These are phyloP conservation scores for Kodamaea fukazawae DNA, from an alignment of 805 yeast genomes.

Conservation along the genomic window DNA sequence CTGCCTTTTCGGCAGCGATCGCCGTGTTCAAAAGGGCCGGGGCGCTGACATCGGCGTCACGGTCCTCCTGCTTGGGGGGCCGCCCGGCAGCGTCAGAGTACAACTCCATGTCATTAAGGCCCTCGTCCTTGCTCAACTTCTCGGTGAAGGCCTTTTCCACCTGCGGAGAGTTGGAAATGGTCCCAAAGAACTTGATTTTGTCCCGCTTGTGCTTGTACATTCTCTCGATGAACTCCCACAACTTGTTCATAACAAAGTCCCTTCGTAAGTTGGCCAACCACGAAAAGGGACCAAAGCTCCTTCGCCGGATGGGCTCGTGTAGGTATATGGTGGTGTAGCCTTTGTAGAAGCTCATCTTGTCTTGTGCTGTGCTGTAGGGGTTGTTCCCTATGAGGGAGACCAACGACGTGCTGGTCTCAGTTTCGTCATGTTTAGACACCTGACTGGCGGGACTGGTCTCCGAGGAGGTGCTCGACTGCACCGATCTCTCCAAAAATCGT, in stretches of 20 bases:
- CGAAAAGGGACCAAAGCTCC: conserved; percentile 52
- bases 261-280: conserved; percentile 44
- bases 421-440: too few species aligned
- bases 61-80: too few species aligned
- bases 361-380: conserved; percentile 20
- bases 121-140: conserved; percentile 11
- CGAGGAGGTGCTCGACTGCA: conserved; percentile 4
- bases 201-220: conserved; percentile 4
- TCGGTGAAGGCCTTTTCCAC: conserved; percentile 8
- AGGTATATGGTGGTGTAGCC: conserved; percentile 41
- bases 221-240: conserved; percentile 17
- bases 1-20: not conserved
- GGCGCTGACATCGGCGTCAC: too few species aligned
- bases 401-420: too few species aligned
- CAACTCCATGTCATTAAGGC: conserved; percentile 7
- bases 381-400: conserved; percentile 8
- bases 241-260: conserved; percentile 16
- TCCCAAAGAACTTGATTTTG: not conserved
- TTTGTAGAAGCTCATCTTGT: conserved; percentile 35
- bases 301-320: conserved; percentile 36
- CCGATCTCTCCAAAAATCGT: conserved; percentile 17
- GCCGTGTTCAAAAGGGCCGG: not conserved
- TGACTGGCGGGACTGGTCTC: too few species aligned
- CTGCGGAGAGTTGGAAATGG: conserved; percentile 6
- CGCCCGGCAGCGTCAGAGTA: conserved; percentile 5